Percentiles rank a stretch among this genome's conserved stretches.
Evolutionary conservation across 2,329 filamentous ascomycete genomes (phyloP).

Genomic region (Teratosphaeria zuluensis): DNA sequence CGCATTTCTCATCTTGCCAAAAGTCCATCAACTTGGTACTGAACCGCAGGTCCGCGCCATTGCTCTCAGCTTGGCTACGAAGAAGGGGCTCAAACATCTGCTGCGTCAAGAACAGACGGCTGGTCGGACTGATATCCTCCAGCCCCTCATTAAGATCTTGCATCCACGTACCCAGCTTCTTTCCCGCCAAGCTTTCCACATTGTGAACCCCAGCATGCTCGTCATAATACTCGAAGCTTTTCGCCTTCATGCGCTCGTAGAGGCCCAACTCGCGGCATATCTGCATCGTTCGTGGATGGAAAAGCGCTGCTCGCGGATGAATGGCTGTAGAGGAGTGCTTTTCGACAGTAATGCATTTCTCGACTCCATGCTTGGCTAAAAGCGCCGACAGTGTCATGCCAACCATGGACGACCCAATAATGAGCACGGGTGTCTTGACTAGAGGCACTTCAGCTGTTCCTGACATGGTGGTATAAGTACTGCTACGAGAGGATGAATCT

Average conservation of each 20-base stretch:
- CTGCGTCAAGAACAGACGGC: conserved; percentile 15
- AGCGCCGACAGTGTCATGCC: conserved; percentile 14
- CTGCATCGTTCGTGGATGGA: conserved; percentile 15
- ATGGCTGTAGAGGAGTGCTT: conserved; percentile 16
- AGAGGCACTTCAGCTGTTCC: neutral
- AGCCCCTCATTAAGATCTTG: conserved; percentile 14
- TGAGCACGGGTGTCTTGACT: conserved; percentile 9
- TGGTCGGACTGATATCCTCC: conserved; percentile 10
- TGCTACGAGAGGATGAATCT: neutral
- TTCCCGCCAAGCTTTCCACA: conserved; percentile 15
- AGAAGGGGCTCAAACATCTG: conserved; percentile 18
- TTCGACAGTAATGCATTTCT: conserved; percentile 12
- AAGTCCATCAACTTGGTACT: conserved; percentile 11
- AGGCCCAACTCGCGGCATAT: conserved; percentile 16
- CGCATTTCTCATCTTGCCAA: conserved; percentile 8
- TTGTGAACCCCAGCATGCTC: conserved; percentile 12
- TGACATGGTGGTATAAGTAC: neutral
- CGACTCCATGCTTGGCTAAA: conserved; percentile 13
- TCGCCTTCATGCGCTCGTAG: conserved; percentile 11
- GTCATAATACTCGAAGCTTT: conserved; percentile 13
- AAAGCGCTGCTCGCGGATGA: conserved; percentile 15
- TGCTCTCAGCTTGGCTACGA: conserved; percentile 8
- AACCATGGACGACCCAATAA: conserved; percentile 15
- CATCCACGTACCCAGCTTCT: conserved; percentile 10
- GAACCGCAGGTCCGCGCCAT: conserved; percentile 8